Conservation (phyloP, 2,329 filamentous ascomycete species). For the Volutella citrinella region DNA sequence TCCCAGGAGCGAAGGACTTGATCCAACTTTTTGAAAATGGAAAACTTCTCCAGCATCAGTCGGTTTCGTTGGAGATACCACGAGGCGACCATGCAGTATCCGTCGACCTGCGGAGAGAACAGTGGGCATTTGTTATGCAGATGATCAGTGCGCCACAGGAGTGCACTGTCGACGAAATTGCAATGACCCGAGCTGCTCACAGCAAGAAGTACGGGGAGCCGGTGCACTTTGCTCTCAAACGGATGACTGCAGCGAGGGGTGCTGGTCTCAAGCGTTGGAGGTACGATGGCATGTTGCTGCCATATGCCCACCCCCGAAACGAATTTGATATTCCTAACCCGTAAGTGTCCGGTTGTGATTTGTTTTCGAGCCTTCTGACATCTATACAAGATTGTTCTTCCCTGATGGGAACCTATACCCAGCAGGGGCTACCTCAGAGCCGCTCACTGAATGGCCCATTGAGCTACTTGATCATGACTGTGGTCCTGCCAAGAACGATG, state of each 20-base stretch:
- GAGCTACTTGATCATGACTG: slow-evolving; percentile 17
- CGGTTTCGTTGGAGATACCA: no score
- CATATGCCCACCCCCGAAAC: slow-evolving; percentile 17
- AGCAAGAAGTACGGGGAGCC: slow-evolving; percentile 5
- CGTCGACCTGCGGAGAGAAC: no score
- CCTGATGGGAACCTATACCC: not conserved
- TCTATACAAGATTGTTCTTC: slow-evolving; percentile 22
- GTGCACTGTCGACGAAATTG: no score
- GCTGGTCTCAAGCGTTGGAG: slow-evolving; percentile 17
- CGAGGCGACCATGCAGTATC: no score
- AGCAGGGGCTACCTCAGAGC: slow-evolving; percentile 15
- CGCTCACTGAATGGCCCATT: slow-evolving; percentile 27
- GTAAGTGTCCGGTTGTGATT: slow-evolving; percentile 16
- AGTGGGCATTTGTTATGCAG: no score
- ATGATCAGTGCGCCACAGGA: no score
- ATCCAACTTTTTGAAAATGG: not conserved
- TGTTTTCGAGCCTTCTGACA: no score
- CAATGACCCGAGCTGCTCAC: no score
- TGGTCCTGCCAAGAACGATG: slow-evolving; percentile 18
- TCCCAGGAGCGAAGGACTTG: slow-evolving; percentile 4
- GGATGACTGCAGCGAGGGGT: slow-evolving; percentile 17
- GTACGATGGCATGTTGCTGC: slow-evolving; percentile 20
- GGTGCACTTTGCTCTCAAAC: not conserved
- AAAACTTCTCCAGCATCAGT: no score
- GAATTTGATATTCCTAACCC: slow-evolving; percentile 16